Evolutionary conservation across 2,329 filamentous ascomycete species (phyloP).

Genomic region (Fusarium pseudograminearum): DNA sequence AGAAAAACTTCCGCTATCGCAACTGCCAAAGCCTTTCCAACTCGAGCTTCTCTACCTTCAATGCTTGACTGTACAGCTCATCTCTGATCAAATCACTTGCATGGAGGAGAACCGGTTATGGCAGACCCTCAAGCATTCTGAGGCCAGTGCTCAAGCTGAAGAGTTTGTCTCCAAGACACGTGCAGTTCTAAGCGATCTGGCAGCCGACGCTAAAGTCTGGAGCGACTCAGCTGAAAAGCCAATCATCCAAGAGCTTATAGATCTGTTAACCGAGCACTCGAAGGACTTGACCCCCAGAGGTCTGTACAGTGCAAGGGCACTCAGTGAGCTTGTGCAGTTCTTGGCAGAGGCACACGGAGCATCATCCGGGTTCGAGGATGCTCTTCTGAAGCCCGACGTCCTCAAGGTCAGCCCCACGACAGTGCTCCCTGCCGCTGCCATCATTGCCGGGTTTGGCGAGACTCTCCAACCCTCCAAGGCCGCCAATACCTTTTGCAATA

Average conservation of each 20-base stretch:
- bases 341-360: slow-evolving; percentile 62
- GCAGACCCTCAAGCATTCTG: slow-evolving; percentile 53
- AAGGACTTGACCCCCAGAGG: slow-evolving; percentile 57
- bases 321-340: slow-evolving; percentile 63
- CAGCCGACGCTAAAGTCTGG: slow-evolving; percentile 55
- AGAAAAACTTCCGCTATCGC: slow-evolving; percentile 53
- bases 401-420: slow-evolving; percentile 62
- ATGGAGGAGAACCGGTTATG: slow-evolving; percentile 61
- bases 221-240: slow-evolving; percentile 52
- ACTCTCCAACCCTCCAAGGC: slow-evolving; percentile 61
- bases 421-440: slow-evolving; percentile 61
- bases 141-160: slow-evolving; percentile 56
- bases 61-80: slow-evolving; percentile 63
- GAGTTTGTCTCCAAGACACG: slow-evolving; percentile 58
- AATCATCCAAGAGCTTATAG: slow-evolving; percentile 58
- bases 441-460: slow-evolving; percentile 66
- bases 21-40: slow-evolving; percentile 57
- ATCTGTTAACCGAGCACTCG: slow-evolving; percentile 59
- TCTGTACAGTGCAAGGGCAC: slow-evolving; percentile 65
- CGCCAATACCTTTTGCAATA: slow-evolving; percentile 68
- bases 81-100: slow-evolving; percentile 65
- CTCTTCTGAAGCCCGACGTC: slow-evolving; percentile 59
- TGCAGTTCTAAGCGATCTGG: slow-evolving; percentile 52
- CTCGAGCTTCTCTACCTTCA: slow-evolving; percentile 66
- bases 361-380: slow-evolving; percentile 59